Percentiles rank a stretch among this genome's conserved stretches.
Conservation (phyloP, 2,329 filamentous ascomycete species). For the Calonectria leucothoes region DNA sequence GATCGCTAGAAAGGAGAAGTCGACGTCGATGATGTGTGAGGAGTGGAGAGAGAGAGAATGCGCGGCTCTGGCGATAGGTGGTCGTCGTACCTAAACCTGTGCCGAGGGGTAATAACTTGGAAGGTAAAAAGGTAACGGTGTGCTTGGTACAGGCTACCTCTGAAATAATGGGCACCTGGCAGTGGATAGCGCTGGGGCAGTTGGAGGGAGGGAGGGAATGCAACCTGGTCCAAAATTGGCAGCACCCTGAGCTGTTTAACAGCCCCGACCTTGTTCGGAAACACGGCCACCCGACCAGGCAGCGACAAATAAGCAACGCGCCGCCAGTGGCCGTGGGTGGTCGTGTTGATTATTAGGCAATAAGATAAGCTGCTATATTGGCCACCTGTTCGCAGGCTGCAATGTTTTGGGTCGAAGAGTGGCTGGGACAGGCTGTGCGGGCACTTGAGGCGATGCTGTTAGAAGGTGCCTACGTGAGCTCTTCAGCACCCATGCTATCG, state of each 20-base stretch:
- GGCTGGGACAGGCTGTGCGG: not conserved
- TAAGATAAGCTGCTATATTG: not conserved
- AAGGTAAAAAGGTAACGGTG: conserved; percentile 27
- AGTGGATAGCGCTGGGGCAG: conserved; percentile 9
- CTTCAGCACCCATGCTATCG: not conserved
- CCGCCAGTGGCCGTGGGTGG: not conserved
- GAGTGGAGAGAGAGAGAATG: conserved; percentile 48
- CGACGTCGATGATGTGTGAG: conserved; percentile 45
- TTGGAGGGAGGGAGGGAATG: conserved; percentile 35
- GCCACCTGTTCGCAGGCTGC: conserved; percentile 9
- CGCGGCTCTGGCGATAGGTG: conserved; percentile 47
- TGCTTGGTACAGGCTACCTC: conserved; percentile 13
- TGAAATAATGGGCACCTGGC: conserved; percentile 15
- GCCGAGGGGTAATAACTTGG: conserved; percentile 42
- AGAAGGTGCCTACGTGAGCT: not conserved
- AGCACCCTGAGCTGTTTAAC: conserved; percentile 29
- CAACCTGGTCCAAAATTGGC: conserved; percentile 41
- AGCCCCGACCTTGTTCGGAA: conserved; percentile 17
- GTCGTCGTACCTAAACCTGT: conserved; percentile 41
- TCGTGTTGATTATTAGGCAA: not conserved
- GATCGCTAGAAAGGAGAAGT: conserved; percentile 37
- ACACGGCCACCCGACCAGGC: conserved; percentile 24
- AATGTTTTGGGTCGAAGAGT: not conserved
- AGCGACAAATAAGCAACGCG: conserved; percentile 30
- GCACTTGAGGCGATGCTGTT: not conserved